Base-by-base conservation (phyloP, 1,284 basidiomycete genomes). In the Anthracocystis setariae region DNA sequence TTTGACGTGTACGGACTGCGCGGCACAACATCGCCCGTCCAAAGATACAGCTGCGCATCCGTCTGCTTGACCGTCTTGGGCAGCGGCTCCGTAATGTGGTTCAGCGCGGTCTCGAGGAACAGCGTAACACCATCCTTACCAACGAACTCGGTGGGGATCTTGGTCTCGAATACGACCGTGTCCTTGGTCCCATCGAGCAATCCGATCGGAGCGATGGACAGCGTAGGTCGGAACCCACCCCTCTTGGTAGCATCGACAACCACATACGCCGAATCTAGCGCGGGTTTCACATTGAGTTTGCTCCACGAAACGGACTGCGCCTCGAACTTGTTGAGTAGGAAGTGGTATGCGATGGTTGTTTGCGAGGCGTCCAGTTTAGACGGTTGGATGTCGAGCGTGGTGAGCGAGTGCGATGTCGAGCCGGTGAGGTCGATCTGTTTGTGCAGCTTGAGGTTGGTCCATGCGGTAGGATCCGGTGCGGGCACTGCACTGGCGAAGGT, bases 1-100 rank as follows among this genome's bases (percentile, higher is more conserved):
- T 86, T 83, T n/a, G 91, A 93, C 27, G 85, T 81, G 83, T 96
- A 97, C 39, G 91, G 91, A 76, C 91, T 93, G 62, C 93, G 85
- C 10, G 95, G 88, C 74, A 91, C 88, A 89, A 86, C 83, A 53
- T 90, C 89, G 1, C 90, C 88, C 54, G 87, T 85, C 84, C 92
- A 95, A 78, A 91, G 88, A 65, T 96, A 86, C 35, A 88, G 87
- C 82, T 94, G 92, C 3, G 88, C 87, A n/a, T 93, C 92, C 49
- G 85, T 86, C 84, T 97, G 94, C 18, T 85, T 84, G 47, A 92
- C 90, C 51, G 86, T 85, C 61, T 87, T 85, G 3, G 94, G 94
- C 85, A 91, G 89, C 3, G 94, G 89, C 52, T 85, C 86, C 2
- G 90, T 90, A 43, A 88, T 87, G 79, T 94, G 91, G 40, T 92